Evolutionary conservation across 2,329 filamentous ascomycete species (phyloP), one percentile per base, ranked within the genome.

Genomic region (Colletotrichum sp.): DNA sequence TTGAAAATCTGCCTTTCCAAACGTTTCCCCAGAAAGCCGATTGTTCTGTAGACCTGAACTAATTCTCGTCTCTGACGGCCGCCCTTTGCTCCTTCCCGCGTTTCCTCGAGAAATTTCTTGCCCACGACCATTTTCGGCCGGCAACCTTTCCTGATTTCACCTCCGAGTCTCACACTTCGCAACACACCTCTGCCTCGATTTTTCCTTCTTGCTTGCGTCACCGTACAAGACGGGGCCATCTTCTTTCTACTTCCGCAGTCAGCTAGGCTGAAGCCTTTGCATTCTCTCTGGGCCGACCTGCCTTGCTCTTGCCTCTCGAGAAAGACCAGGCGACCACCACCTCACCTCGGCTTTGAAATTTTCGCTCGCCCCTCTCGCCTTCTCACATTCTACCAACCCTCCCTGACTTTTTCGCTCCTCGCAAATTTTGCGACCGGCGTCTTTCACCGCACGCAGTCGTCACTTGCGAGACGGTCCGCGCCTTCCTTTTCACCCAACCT

Each of bases 11-110:
- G 12, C 3, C 3, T 10, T 7, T 49, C 4, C 6, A n/a, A 13
- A 4, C 44, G 3, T 12, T 49, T 10, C 1, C 6, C 10, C 0
- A 5, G 10, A 5, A 49, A 13, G 39, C 4, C 6, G 10, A 13
- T 12, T 21, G 28, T 8, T 28, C 28, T 3, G 28, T 3, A 3
- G 28, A 3, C 2, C 10, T 21, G 44, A 12, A 49, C 18, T 3
- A 4, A 10, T 0, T 49, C 18, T 6, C n/a, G 3, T 10, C 3
- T 2, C 5, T 2, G 1, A 8, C 18, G 6, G 4, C 18, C 0
- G 3, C n/a, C 8, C 44, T n/a, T 49, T 3, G 44, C 44, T 21
- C 44, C 10, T 49, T 13, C 44, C 44, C 10, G 39, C 0, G 44
- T 6, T 12, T 36, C 3, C 34, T 36, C 3, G 34, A 36, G 6